phyloP scores from a whole-genome alignment of 2,329 filamentous ascomycete species.

The Arthroderma sp. region DNA sequence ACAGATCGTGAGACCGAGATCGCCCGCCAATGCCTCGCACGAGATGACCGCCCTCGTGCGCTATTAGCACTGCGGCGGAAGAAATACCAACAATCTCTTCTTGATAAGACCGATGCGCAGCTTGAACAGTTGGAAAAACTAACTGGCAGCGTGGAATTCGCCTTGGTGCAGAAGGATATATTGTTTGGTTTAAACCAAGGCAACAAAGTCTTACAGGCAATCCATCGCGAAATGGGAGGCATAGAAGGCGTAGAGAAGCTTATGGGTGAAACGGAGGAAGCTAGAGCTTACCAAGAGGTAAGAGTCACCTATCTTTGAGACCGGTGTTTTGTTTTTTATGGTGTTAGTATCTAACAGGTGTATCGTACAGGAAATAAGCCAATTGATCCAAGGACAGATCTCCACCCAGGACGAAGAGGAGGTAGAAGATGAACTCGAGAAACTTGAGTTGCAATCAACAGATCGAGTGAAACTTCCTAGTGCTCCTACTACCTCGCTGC shows the following conservation, averaged over 20 bases:
- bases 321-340: neutral
- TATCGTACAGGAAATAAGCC: slow-evolving; percentile 63
- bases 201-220: slow-evolving; percentile 76
- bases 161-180: slow-evolving; percentile 92
- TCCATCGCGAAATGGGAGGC: slow-evolving; percentile 91
- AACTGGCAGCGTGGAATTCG: slow-evolving; percentile 84
- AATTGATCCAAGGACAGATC: slow-evolving; percentile 78
- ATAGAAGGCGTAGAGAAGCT: slow-evolving; percentile 89
- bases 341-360: neutral
- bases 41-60: slow-evolving; percentile 67
- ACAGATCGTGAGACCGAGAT: slow-evolving; percentile 80
- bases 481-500: slow-evolving; percentile 26
- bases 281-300: slow-evolving; percentile 80
- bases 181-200: slow-evolving; percentile 86
- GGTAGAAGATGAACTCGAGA: slow-evolving; percentile 87
- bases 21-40: slow-evolving; percentile 67
- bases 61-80: slow-evolving; percentile 82
- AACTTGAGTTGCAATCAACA: slow-evolving; percentile 55
- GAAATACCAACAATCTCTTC: slow-evolving; percentile 88
- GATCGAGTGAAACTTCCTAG: slow-evolving; percentile 28
- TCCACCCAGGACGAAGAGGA: slow-evolving; percentile 94
- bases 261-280: slow-evolving; percentile 84
- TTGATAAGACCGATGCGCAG: slow-evolving; percentile 81
- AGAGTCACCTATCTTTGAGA: slow-evolving; percentile 19
- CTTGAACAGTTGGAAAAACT: slow-evolving; percentile 87